These are phyloP conservation scores for Irpex sp. DNA, from an alignment of 1,284 basidiomycete genomes.

Conservation along the genomic window DNA sequence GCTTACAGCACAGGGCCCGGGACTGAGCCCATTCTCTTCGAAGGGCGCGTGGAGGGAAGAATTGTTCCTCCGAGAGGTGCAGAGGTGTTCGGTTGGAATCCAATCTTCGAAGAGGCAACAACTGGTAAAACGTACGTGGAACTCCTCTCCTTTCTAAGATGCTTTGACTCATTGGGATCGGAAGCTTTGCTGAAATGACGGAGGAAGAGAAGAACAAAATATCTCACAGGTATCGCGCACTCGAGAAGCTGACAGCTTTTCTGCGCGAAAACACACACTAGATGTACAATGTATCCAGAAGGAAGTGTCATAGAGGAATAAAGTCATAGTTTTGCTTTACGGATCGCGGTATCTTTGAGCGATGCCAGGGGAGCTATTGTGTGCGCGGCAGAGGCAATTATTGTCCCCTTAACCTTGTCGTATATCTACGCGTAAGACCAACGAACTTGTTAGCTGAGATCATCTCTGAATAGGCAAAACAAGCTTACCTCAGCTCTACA, in stretches of 20 bases:
- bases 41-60: conserved; percentile 84
- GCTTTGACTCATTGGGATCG: not conserved
- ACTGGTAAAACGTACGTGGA: conserved; percentile 70
- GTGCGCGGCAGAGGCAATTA: conserved; percentile 24
- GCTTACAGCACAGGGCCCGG: conserved; percentile 88
- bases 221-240: conserved; percentile 87
- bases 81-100: conserved; percentile 85
- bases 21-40: conserved; percentile 82
- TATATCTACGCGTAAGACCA: conserved; percentile 18
- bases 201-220: conserved; percentile 82
- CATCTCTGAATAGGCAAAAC: not conserved
- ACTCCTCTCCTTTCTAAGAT: not conserved
- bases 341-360: not conserved
- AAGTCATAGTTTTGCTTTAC: conserved; percentile 1
- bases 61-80: conserved; percentile 88
- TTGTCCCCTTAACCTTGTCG: conserved; percentile 19
- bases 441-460: not conserved
- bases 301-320: not conserved
- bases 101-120: conserved; percentile 80
- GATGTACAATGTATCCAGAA: not conserved
- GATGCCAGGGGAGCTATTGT: conserved; percentile 19
- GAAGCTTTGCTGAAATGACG: conserved; percentile 94
- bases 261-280: conserved; percentile 34
- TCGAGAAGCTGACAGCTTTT: conserved; percentile 77
- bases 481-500: conserved; percentile 23